Evolutionary conservation across 2,329 filamentous ascomycete species (phyloP), one percentile per base, ranked within the genome.

Genomic region (Diaporthe ilicicola): DNA sequence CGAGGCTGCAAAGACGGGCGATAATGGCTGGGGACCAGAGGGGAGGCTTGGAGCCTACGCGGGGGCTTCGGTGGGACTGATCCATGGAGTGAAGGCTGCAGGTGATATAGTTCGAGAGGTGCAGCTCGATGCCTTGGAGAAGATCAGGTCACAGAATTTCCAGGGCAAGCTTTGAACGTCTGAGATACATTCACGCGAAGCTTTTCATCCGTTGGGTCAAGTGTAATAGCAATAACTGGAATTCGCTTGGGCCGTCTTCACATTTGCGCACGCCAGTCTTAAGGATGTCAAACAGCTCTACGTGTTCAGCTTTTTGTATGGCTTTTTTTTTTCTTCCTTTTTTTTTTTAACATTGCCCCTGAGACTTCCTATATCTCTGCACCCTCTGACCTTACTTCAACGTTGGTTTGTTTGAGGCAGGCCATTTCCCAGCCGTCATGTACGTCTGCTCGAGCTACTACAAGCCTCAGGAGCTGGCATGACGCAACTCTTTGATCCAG

Each of bases 11-110:
- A 79, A 80, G 71, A 55, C 76, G 8, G 85, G 84, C 0, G 84
- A 86, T 69, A 74, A 74, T 9, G 85, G 82, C 2, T 87, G 85
- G 84, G 85, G 85, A 0, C 82, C 82, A 0, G 77, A 84, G 9
- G 85, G 85, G 0, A 79, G 85, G 69, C 74, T 85, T n/a, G 84
- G 84, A 5, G 87, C 85, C 1, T 87, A 87, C 74, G 85, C 84
- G 0, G 84, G 85, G 0, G 82, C 84, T 0, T 80, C 79, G 0
- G 76, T 87, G 24, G 85, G 86, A 0, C 74, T 87, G 34, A 79
- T 87, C 22, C 79, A 78, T 32, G 75, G 77, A 5, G 81, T 87
- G 0, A 76, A 81, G 48, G 72, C 76, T 42, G 84, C 85, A 0
- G 79, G 72, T 2, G 74, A 71, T 0, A 84, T 87, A 73, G 81